Conservation (phyloP, 768 basidiomycete genomes). For the Hydnum rufescens region DNA sequence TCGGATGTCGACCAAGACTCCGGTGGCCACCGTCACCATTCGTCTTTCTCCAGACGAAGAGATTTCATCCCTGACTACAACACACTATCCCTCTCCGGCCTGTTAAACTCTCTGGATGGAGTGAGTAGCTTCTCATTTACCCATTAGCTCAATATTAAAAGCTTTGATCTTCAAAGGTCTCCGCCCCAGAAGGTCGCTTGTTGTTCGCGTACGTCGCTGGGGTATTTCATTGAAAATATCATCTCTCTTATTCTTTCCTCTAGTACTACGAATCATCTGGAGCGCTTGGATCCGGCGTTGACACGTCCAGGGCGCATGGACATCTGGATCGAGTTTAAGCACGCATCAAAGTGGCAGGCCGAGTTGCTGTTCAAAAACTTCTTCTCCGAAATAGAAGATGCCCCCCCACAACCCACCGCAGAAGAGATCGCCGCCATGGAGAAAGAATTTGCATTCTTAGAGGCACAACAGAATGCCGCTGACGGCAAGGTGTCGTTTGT, state of each 20-base stretch:
- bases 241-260: neutral
- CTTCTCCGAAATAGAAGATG: slow-evolving; percentile 32
- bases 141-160: too few relatives aligned
- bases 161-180: too few relatives aligned
- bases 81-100: slow-evolving; percentile 45
- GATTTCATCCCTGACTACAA: slow-evolving; percentile 3
- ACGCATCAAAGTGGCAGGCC: slow-evolving; percentile 63
- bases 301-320: slow-evolving; percentile 80
- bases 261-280: slow-evolving; percentile 82
- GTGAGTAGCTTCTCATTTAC: too few relatives aligned
- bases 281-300: slow-evolving; percentile 73
- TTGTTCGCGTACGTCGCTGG: slow-evolving; percentile 60
- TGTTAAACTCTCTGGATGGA: slow-evolving; percentile 72
- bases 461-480: slow-evolving; percentile 11
- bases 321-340: slow-evolving; percentile 77
- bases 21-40: neutral
- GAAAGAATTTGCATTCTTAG: slow-evolving; percentile 10
- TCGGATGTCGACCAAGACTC: neutral
- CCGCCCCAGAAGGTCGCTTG: slow-evolving; percentile 69
- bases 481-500: slow-evolving; percentile 16
- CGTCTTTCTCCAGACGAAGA: neutral
- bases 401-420: slow-evolving; percentile 20
- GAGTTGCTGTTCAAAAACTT: slow-evolving; percentile 78
- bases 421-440: slow-evolving; percentile 20
- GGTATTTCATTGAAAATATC: too few relatives aligned